Evolutionary conservation across 2,329 filamentous ascomycete genomes (phyloP).

Genomic region (Dactylellina drechsleri): DNA sequence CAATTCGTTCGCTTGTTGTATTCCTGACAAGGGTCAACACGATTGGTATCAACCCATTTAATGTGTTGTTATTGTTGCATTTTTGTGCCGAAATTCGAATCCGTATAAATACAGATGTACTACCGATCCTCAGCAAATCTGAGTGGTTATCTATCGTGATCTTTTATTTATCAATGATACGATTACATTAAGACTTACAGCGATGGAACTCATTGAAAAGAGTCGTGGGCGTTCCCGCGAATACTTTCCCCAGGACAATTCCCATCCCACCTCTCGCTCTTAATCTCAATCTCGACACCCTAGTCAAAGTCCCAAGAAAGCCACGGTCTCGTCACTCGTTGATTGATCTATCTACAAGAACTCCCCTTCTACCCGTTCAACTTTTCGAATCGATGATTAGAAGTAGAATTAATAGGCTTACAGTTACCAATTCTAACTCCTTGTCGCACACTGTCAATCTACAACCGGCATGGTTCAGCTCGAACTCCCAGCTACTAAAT

Average conservation of each 20-base stretch:
- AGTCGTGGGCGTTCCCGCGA: no score
- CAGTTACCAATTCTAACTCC: no score
- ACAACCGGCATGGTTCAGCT: no score
- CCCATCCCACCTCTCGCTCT: not conserved
- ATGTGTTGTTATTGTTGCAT: slow-evolving; percentile 35
- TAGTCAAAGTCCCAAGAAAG: not conserved
- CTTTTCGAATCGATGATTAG: not conserved
- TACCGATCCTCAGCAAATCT: slow-evolving; percentile 14
- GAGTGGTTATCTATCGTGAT: not conserved
- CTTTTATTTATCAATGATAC: not conserved
- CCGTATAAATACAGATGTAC: not conserved
- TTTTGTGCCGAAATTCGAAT: not conserved
- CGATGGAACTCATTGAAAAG: no score
- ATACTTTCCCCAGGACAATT: not conserved
- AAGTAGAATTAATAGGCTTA: not conserved
- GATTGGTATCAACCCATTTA: slow-evolving; percentile 18
- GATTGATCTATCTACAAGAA: not conserved
- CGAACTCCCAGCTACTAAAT: no score
- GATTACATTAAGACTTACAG: not conserved
- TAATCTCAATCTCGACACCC: not conserved
- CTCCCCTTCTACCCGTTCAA: not conserved
- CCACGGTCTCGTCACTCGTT: not conserved
- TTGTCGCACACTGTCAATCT: no score
- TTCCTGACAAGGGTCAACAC: slow-evolving; percentile 7
- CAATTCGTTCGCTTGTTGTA: slow-evolving; percentile 39